Evolutionary conservation across 2,329 filamentous ascomycete genomes (phyloP), one percentile per base, ranked within the genome.

Genomic region (Fusarium chuoi): DNA sequence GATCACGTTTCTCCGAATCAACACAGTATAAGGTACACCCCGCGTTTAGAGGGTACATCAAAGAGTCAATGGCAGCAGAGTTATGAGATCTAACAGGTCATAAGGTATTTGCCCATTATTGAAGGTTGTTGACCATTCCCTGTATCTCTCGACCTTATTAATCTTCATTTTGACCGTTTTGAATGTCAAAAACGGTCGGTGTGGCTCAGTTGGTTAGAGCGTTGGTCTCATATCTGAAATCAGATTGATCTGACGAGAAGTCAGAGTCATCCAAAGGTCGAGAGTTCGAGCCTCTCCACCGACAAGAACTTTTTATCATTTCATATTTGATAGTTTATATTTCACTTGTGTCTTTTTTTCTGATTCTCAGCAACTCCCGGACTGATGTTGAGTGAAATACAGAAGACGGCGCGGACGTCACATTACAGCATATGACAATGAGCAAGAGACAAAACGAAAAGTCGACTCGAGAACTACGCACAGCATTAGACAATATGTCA

Each of bases 161-260:
- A 62, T 7, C 2, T 20, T 9, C 3, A n/a, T 51, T 68, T 62
- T 22, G 4, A 9, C 7, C 11, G 7, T 22, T 24, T 18, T 18
- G 13, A 45, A 12, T 68, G 75, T 75, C 65, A 36, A 63, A 69
- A 57, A 28, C 42, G 35, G 77, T 78, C 70, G 71, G 76, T 74
- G 71, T 78, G 75, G 76, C 76, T 78, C 76, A 78, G 76, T 75
- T 78, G 76, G 76, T 72, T 78, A 78, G 76, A 78, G 76, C 76
- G 76, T 77, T 78, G 76, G 76, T 78, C 76, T 78, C 76, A 77
- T 78, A 77, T 65, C 38, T 62, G 42, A 7, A 38, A 46, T 52
- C 22, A 68, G 65, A 55, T 68, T 78, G 76, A 78, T 63, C 60
- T 77, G 73, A 33, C 65, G 65, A 26, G 18, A 78, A 63, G 67